Conservation (phyloP, 1,284 basidiomycete genomes). For the Cryptococcus sp. region DNA sequence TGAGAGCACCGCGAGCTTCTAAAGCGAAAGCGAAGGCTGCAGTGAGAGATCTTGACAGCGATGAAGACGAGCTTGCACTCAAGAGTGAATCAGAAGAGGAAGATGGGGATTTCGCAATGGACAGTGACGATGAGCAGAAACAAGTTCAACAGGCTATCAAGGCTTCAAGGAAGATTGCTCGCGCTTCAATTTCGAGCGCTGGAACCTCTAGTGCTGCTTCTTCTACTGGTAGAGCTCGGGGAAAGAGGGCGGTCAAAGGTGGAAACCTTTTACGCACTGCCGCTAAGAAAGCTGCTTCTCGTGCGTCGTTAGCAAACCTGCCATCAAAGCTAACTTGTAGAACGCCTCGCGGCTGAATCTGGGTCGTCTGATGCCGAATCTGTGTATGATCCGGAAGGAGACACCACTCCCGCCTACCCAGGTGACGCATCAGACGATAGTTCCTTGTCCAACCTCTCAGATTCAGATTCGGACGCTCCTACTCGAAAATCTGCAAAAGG, state of each 20-base stretch:
- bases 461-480: constrained; percentile 6
- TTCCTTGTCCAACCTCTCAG: constrained; percentile 11
- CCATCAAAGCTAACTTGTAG: not conserved
- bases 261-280: constrained; percentile 8
- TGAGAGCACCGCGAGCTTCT: constrained; percentile 1
- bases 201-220: not conserved
- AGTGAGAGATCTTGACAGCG: constrained; percentile 16
- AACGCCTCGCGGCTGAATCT: not conserved
- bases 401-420: constrained; percentile 6
- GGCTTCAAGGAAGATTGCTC: constrained; percentile 9
- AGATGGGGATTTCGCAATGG: constrained; percentile 20
- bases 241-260: constrained; percentile 3
- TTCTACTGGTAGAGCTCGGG: not conserved
- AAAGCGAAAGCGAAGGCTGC: constrained; percentile 14
- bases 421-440: constrained; percentile 9
- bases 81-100: constrained; percentile 2
- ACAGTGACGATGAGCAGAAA: constrained; percentile 27
- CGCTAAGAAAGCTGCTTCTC: constrained; percentile 16
- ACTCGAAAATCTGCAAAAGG: constrained; percentile 3
- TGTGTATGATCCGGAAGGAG: not conserved
- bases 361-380: not conserved
- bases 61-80: constrained; percentile 5
- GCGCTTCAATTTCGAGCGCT: not conserved
- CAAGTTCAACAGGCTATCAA: constrained; percentile 18
- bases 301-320: constrained; percentile 6